Evolutionary conservation across 345 rosid species (phyloP).

Genomic region (Melastoma malabathricum): DNA sequence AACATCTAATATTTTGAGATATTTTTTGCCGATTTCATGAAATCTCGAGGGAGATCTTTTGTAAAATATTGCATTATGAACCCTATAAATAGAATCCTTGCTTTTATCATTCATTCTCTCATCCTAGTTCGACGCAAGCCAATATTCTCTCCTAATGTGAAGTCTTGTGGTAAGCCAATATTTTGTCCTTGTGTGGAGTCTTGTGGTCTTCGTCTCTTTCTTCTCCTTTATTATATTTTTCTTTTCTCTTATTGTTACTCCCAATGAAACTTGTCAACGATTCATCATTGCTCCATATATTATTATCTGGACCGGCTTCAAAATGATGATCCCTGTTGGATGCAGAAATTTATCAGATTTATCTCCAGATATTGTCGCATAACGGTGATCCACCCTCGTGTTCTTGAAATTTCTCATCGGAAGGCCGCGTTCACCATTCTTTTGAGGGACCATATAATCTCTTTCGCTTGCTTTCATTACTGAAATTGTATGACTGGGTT

Average conservation of each 20-base stretch:
- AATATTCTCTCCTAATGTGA: too few relatives aligned
- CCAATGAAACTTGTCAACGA: slow-evolving; percentile 50
- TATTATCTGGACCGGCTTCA: slow-evolving; percentile 73
- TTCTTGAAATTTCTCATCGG: slow-evolving; percentile 31
- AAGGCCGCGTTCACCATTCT: slow-evolving; percentile 24
- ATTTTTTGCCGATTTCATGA: too few relatives aligned
- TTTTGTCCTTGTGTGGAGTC: too few relatives aligned
- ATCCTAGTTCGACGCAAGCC: too few relatives aligned
- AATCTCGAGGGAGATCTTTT: too few relatives aligned
- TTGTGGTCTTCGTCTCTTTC: too few relatives aligned
- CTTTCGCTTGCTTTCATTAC: slow-evolving; percentile 18
- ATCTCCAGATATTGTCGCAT: slow-evolving; percentile 15
- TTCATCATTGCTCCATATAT: slow-evolving; percentile 41
- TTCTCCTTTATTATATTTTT: too few relatives aligned
- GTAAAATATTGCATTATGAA: too few relatives aligned
- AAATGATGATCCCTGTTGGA: slow-evolving; percentile 55
- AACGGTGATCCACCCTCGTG: slow-evolving; percentile 20
- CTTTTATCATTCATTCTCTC: too few relatives aligned
- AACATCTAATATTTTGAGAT: too few relatives aligned
- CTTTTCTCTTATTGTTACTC: slow-evolving; percentile 31
- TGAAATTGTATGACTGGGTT: slow-evolving; percentile 6
- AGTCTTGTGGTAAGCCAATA: too few relatives aligned
- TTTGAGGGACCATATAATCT: slow-evolving; percentile 13
- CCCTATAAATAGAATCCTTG: too few relatives aligned
- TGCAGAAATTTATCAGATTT: slow-evolving; percentile 21